phyloP scores from a whole-genome alignment of 768 basidiomycete species.

The Roridomyces roridus region DNA sequence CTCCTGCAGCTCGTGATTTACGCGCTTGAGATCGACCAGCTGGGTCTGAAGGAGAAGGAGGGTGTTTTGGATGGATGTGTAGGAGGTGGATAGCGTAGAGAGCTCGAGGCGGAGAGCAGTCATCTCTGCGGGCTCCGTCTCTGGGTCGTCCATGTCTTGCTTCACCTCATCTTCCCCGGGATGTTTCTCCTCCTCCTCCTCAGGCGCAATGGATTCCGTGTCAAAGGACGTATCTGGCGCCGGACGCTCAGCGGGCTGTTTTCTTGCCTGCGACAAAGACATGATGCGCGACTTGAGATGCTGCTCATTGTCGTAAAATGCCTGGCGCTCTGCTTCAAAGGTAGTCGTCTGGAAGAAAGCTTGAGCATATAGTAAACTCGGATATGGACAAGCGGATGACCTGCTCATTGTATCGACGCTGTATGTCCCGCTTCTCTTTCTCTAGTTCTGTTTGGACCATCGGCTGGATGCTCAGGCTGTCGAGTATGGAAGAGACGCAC shows the following conservation, averaged over 20 bases:
- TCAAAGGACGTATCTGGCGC: constrained; percentile 31
- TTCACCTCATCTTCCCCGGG: constrained; percentile 31
- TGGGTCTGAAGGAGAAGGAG: constrained; percentile 85
- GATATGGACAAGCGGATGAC: constrained; percentile 42
- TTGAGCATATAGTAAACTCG: constrained; percentile 18
- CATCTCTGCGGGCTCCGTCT: constrained; percentile 87
- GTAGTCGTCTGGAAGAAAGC: constrained; percentile 65
- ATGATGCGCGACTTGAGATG: constrained; percentile 92
- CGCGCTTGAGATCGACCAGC: constrained; percentile 83
- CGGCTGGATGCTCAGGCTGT: no score
- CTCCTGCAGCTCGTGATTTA: constrained; percentile 89
- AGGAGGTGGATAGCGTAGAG: constrained; percentile 85
- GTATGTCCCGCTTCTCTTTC: constrained; percentile 85
- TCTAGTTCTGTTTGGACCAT: constrained; percentile 56
- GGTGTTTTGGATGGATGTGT: constrained; percentile 83
- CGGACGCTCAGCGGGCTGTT: constrained; percentile 49
- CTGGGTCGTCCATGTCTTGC: constrained; percentile 66
- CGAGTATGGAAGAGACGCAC: no score
- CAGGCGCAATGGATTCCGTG: constrained; percentile 48
- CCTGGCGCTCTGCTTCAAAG: constrained; percentile 91
- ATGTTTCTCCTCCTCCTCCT: constrained; percentile 42
- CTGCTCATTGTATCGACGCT: constrained; percentile 89
- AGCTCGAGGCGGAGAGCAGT: constrained; percentile 83
- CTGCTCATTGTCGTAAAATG: constrained; percentile 93
- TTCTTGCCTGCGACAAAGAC: constrained; percentile 73